Base-by-base conservation (phyloP, 192 early-diverging fungal species). In the Rhizophagus clarus region DNA sequence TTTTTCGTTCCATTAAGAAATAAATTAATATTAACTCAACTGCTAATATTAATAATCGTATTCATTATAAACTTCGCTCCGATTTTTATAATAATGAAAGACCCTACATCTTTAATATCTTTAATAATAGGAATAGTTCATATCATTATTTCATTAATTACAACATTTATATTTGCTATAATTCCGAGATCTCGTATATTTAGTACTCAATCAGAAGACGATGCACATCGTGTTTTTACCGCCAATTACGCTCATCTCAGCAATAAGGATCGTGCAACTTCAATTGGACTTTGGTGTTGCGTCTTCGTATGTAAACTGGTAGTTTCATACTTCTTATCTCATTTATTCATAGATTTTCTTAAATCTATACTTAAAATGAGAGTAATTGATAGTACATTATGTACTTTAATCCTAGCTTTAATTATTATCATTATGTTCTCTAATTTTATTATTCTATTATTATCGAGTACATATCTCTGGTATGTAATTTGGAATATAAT, bases 401-500 rank as follows among this genome's bases (percentile, higher is more conserved):
- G 93, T 83, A 76, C 81, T 24, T 87, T 91, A 73, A 91, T 93
- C 87, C 89, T 91, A 76, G 81, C 84, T 51, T 90, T 94, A 37
- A 92, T 92, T 3, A 86, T 94, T 29, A 87, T 87, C 1, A 85
- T 94, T 60, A 94, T 95, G 92, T 90, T 94, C 83, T 79, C 93
- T 72, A 89, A 93, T 29, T 91, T 93, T 70, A 79, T 94, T 66
- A 85, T 91, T 14, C 89, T 96, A 17, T 95, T 92, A 82, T 96
- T 96, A 80, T 81, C 95, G 61, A 94, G 95, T 74, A 96, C 95
- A 0, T 96, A 96, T 78, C 87, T 96, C 77, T 96, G 95, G 94
- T 96, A 94, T 75, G 92, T 94, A 31, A 93, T 95, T 60, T 95
- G 93, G 93, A 93, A 92, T 81, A 93, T 94, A 1, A 77, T 92